A percentile compares a stretch with the other conserved stretches of the same genome.
Conservation (phyloP, 2,329 filamentous ascomycete species). For the Fusarium mangiferae region DNA sequence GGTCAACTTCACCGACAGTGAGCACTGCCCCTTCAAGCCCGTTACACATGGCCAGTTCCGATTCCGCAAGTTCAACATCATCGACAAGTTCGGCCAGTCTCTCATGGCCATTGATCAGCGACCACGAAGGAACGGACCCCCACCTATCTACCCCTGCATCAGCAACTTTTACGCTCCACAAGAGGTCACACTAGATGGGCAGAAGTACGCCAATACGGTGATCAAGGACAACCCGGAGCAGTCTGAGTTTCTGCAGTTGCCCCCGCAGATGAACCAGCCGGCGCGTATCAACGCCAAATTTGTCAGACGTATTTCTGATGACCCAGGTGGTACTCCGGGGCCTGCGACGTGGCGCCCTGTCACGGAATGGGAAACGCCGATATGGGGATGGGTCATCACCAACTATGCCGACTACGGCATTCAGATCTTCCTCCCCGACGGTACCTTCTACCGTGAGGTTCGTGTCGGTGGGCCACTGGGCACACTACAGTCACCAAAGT, state of each 20-base stretch:
- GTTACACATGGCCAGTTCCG: constrained; percentile 59
- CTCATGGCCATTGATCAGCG: constrained; percentile 46
- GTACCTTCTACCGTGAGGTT: constrained; percentile 56
- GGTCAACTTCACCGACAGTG: constrained; percentile 33
- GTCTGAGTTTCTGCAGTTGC: constrained; percentile 53
- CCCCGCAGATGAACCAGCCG: constrained; percentile 54
- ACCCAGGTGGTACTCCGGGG: accelerated
- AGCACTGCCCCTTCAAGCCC: constrained; percentile 54
- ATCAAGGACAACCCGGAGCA: constrained; percentile 17
- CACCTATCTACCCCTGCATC: constrained; percentile 48
- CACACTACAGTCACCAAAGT: constrained; percentile 37
- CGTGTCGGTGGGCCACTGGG: constrained; percentile 48
- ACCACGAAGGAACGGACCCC: not conserved
- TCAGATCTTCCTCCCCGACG: constrained; percentile 55
- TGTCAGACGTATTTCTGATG: constrained; percentile 24
- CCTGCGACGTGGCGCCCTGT: constrained; percentile 15
- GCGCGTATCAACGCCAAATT: constrained; percentile 52
- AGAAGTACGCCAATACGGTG: constrained; percentile 38
- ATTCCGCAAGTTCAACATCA: constrained; percentile 58
- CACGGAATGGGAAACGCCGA: constrained; percentile 53
- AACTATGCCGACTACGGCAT: constrained; percentile 55
- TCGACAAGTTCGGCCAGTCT: constrained; percentile 61
- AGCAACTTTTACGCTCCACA: constrained; percentile 50
- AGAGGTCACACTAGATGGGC: constrained; percentile 37
- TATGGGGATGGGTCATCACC: constrained; percentile 55